Evolutionary conservation across 257 asterid genomes (phyloP).

Genomic region (Anisodus acutangulus): DNA sequence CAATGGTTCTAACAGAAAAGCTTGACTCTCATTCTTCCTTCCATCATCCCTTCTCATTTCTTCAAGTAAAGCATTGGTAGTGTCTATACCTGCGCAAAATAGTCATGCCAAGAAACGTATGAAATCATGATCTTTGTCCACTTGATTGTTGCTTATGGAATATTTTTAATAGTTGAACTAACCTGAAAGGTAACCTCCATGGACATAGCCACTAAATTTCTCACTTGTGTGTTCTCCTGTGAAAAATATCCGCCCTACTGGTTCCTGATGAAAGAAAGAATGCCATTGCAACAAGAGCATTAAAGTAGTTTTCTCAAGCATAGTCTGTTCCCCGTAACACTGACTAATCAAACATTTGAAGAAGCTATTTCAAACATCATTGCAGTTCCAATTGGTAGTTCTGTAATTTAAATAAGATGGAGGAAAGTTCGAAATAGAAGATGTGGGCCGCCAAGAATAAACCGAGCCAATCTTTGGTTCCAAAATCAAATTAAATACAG

Average conservation of each 20-base stretch:
- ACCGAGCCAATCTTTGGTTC: neutral
- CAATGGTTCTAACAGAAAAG: slow-evolving; percentile 62
- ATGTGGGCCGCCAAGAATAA: neutral
- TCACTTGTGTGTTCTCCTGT: slow-evolving; percentile 94
- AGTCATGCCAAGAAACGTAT: neutral
- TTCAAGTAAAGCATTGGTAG: slow-evolving; percentile 62
- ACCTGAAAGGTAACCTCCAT: slow-evolving; percentile 96
- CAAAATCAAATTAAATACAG: slow-evolving; percentile 9
- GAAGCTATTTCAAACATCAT: slow-evolving; percentile 6
- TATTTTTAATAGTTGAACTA: neutral
- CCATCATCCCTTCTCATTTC: slow-evolving; percentile 63
- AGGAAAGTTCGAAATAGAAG: neutral
- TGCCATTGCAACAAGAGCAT: slow-evolving; percentile 21
- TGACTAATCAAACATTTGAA: neutral
- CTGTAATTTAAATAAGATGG: neutral
- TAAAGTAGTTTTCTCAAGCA: neutral
- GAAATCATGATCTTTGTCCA: neutral
- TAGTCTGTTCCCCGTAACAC: neutral
- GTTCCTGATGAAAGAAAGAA: slow-evolving; percentile 58
- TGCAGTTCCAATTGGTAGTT: neutral
- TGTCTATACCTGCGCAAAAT: slow-evolving; percentile 69
- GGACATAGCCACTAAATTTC: slow-evolving; percentile 86
- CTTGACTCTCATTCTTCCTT: slow-evolving; percentile 55
- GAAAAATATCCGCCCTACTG: slow-evolving; percentile 82
- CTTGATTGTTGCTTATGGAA: too few species aligned